Conservation (phyloP, 148 eudicot genomes). For the Camellia sinensis region DNA sequence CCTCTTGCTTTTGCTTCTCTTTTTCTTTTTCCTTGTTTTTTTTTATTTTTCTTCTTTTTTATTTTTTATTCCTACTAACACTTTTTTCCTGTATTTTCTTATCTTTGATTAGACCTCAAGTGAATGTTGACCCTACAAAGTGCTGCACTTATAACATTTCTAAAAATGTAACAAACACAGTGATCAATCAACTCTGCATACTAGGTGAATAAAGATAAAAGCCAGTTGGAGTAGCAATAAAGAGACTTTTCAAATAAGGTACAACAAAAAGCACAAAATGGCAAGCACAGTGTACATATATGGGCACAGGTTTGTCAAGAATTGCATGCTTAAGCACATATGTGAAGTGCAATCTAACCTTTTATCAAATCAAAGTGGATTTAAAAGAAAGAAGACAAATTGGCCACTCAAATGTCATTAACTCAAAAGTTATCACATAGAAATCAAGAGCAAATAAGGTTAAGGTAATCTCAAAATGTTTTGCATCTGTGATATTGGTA, state of each 20-base stretch:
- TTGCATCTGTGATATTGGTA: background rate
- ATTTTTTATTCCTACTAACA: background rate
- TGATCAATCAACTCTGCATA: background rate
- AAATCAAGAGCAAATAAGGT: background rate
- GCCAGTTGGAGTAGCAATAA: constrained; percentile 1
- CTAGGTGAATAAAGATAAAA: background rate
- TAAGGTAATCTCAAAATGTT: background rate
- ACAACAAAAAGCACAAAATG: background rate
- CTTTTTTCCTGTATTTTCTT: background rate
- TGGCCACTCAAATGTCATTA: background rate
- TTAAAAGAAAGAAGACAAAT: background rate
- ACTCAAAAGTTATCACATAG: background rate
- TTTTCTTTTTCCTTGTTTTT: background rate
- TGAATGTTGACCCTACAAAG: constrained; percentile 13
- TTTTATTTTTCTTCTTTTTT: background rate
- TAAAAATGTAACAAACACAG: background rate
- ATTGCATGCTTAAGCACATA: background rate
- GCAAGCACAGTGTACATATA: background rate
- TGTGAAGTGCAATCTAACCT: background rate
- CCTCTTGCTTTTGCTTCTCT: too few species aligned
- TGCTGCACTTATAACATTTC: background rate
- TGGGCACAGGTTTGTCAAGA: background rate
- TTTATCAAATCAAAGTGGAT: background rate
- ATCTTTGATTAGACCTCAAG: constrained; percentile 7
- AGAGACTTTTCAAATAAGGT: constrained; percentile 10